Evolutionary conservation across 139 green algal genomes (phyloP).

Genomic region (Ulvella scutata): DNA sequence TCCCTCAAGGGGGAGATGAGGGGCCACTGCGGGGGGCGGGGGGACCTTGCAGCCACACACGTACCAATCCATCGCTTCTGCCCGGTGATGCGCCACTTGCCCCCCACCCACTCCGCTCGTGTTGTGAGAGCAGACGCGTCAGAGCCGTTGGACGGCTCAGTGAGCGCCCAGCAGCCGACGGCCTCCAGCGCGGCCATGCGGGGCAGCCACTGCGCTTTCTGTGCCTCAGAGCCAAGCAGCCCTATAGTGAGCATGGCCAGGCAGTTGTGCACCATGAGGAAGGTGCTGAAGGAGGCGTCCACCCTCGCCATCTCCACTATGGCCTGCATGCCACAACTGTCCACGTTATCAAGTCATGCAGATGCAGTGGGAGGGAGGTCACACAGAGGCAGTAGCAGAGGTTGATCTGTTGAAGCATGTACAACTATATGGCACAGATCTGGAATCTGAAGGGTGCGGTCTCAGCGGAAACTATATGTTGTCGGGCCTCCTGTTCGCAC

Average conservation of each 20-base stretch:
- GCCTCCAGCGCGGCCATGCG: conserved; percentile 39
- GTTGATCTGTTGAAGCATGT: no score
- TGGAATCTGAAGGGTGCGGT: no score
- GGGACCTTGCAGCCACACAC: no score
- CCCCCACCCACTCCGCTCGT: conserved; percentile 42
- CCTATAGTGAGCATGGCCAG: conserved; percentile 72
- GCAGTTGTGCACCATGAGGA: conserved; percentile 85
- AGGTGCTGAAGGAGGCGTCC: conserved; percentile 73
- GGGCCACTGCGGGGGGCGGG: no score
- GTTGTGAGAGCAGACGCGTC: conserved; percentile 63
- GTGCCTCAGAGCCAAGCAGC: conserved; percentile 63
- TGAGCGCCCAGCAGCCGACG: conserved; percentile 76
- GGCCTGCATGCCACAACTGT: conserved; percentile 14
- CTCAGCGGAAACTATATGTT: no score
- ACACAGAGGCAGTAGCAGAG: no score
- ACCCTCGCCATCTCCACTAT: conserved; percentile 75
- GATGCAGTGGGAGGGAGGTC: background rate
- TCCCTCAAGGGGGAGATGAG: no score
- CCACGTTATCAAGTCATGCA: background rate
- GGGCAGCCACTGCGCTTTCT: conserved; percentile 73
- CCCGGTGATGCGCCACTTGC: conserved; percentile 77
- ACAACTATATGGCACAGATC: no score
- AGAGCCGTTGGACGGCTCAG: conserved; percentile 73
- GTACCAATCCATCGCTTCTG: conserved; percentile 91
- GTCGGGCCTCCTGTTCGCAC: no score